Conservation (phyloP, 2,329 filamentous ascomycete species). For the Fusarium circinatum region DNA sequence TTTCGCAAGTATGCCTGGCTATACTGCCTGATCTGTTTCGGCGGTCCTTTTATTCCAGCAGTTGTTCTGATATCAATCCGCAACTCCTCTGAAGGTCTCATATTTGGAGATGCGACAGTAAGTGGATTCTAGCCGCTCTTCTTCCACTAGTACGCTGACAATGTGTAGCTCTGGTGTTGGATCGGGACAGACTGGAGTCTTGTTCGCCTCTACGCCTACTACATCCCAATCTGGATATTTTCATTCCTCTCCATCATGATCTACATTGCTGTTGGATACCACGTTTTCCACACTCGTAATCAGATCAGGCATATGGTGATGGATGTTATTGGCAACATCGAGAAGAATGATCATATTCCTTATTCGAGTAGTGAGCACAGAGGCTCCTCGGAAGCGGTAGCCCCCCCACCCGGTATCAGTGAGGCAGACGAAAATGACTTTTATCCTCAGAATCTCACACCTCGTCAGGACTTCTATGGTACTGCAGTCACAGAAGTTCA, state of each 20-base stretch:
- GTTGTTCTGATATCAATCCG: slow-evolving; percentile 71
- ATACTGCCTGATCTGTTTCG: slow-evolving; percentile 76
- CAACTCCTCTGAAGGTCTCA: slow-evolving; percentile 49
- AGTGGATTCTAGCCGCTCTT: slow-evolving; percentile 27
- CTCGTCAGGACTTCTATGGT: slow-evolving; percentile 52
- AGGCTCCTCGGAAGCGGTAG: slow-evolving; percentile 51
- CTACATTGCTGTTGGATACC: slow-evolving; percentile 66
- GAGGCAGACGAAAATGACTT: slow-evolving; percentile 24
- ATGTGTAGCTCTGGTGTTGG: slow-evolving; percentile 68
- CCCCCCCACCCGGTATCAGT: not conserved
- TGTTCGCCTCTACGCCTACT: slow-evolving; percentile 68
- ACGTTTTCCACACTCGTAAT: slow-evolving; percentile 68
- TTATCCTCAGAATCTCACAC: slow-evolving; percentile 40
- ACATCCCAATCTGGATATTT: slow-evolving; percentile 69
- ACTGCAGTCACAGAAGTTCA: slow-evolving; percentile 63
- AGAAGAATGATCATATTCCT: slow-evolving; percentile 30
- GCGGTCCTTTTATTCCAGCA: slow-evolving; percentile 73
- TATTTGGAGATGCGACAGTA: slow-evolving; percentile 68
- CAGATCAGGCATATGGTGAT: slow-evolving; percentile 59
- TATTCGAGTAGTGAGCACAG: slow-evolving; percentile 43
- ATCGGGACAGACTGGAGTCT: slow-evolving; percentile 64
- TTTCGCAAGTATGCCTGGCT: slow-evolving; percentile 76
- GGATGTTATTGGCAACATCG: slow-evolving; percentile 38
- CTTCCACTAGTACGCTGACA: slow-evolving; percentile 7
- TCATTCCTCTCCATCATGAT: slow-evolving; percentile 64